phyloP scores from a whole-genome alignment of 2,329 filamentous ascomycete species.

The Trichophyton benhamiae region DNA sequence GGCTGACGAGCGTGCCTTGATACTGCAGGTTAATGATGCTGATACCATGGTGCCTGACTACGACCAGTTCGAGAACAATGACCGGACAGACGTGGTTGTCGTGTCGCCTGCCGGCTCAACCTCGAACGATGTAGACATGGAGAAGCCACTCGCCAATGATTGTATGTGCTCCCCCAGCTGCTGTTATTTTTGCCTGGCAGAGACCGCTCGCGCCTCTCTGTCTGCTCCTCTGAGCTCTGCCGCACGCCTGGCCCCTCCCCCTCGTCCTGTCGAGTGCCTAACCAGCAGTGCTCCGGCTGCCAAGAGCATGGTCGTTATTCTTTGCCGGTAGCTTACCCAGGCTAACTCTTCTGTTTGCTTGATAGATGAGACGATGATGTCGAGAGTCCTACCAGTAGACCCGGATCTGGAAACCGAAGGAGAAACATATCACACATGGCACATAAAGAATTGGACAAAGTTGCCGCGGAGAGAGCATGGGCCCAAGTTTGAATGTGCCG shows the following conservation, averaged over 20 bases:
- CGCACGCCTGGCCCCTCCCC: not conserved
- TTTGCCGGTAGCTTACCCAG: not conserved
- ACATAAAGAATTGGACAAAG: conserved; percentile 68
- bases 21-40: conserved; percentile 40
- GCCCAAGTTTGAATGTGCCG: conserved; percentile 73
- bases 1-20: conserved; percentile 17
- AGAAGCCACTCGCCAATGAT: conserved; percentile 47
- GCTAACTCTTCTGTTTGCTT: not conserved
- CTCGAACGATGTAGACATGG: conserved; percentile 41
- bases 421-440: conserved; percentile 71
- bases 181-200: conserved; percentile 6
- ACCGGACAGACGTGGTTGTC: conserved; percentile 50
- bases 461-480: conserved; percentile 73
- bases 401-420: conserved; percentile 70
- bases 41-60: conserved; percentile 51
- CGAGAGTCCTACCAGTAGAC: conserved; percentile 60
- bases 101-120: conserved; percentile 49
- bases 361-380: conserved; percentile 72
- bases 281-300: not conserved
- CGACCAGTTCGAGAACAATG: conserved; percentile 45
- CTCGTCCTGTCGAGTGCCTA: not conserved
- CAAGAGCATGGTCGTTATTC: not conserved
- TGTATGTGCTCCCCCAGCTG: conserved; percentile 28
- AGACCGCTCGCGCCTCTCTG: not conserved
- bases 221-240: not conserved